These are phyloP conservation scores for Flaveria sonorensis DNA, from an alignment of 129 eudicot genomes.

Conservation along the genomic window DNA sequence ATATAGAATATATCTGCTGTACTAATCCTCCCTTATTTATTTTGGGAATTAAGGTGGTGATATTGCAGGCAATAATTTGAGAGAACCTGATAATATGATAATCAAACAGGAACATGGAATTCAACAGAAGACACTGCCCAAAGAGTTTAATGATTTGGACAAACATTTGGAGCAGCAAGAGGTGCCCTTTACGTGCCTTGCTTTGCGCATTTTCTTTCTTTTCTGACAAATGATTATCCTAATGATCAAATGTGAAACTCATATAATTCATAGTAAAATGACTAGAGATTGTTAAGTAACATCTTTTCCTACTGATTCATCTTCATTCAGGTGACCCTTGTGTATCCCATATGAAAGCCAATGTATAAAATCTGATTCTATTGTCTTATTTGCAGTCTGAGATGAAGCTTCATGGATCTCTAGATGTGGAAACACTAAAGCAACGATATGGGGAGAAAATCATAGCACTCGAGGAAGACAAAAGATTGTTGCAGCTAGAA, in stretches of 20 bases:
- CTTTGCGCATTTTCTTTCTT: slow-evolving; percentile 17
- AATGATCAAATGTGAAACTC: slow-evolving; percentile 13
- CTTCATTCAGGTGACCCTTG: neutral
- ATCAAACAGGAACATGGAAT: slow-evolving; percentile 62
- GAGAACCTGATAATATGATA: slow-evolving; percentile 34
- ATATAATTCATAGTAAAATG: neutral
- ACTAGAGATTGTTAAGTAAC: neutral
- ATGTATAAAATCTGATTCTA: neutral
- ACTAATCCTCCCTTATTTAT: slow-evolving; percentile 11
- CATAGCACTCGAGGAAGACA: slow-evolving; percentile 85
- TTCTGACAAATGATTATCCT: slow-evolving; percentile 3
- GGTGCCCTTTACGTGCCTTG: slow-evolving; percentile 46
- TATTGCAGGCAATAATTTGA: slow-evolving; percentile 11
- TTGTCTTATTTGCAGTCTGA: slow-evolving; percentile 58
- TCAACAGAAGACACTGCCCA: slow-evolving; percentile 63
- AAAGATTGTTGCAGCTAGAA: slow-evolving; percentile 83
- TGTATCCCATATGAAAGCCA: neutral
- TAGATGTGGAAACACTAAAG: slow-evolving; percentile 72
- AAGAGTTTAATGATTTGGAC: slow-evolving; percentile 69
- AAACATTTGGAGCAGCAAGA: slow-evolving; percentile 72
- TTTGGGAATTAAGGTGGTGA: slow-evolving; percentile 5
- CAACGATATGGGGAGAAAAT: slow-evolving; percentile 78
- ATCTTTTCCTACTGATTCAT: neutral
- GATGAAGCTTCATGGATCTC: slow-evolving; percentile 72
- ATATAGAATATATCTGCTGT: neutral